These are phyloP conservation scores for Yamadazyma phyllophila DNA, from an alignment of 805 yeast species.

Conservation along the genomic window DNA sequence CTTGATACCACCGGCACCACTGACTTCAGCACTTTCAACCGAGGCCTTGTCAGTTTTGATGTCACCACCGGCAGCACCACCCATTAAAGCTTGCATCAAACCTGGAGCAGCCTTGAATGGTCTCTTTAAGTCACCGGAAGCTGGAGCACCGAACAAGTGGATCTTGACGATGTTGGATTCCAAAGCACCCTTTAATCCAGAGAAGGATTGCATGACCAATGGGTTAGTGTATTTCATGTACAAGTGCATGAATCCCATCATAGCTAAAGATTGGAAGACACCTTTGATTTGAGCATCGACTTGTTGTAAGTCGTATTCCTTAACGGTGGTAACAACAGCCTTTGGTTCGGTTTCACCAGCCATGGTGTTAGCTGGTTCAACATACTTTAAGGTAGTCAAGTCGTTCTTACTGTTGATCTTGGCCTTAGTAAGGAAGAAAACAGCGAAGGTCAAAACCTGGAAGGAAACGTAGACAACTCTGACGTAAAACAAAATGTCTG, in stretches of 20 bases:
- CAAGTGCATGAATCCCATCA: conserved; percentile 98
- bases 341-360: conserved; percentile 70
- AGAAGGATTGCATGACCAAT: conserved; percentile 87
- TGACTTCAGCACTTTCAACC: conserved; percentile 76
- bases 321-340: conserved; percentile 86
- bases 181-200: conserved; percentile 85
- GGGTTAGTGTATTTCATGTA: conserved; percentile 98
- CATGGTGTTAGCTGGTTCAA: conserved; percentile 79
- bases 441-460: conserved; percentile 58
- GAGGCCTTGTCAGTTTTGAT: conserved; percentile 84
- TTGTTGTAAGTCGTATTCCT: conserved; percentile 91
- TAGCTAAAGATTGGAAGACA: conserved; percentile 83
- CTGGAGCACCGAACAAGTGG: conserved; percentile 79
- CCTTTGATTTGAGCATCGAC: conserved; percentile 77
- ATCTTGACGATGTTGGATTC: conserved; percentile 90
- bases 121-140: conserved; percentile 89
- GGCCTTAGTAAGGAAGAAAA: conserved; percentile 64
- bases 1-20: conserved; percentile 87
- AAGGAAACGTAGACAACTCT: conserved; percentile 70
- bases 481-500: conserved; percentile 66
- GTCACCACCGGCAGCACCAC: conserved; percentile 40
- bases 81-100: conserved; percentile 59
- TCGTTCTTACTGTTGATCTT: conserved; percentile 76
- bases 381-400: conserved; percentile 86
- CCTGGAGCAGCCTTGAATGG: conserved; percentile 84